phyloP scores from a whole-genome alignment of 1,284 basidiomycete species.

The Ustilago sp. region DNA sequence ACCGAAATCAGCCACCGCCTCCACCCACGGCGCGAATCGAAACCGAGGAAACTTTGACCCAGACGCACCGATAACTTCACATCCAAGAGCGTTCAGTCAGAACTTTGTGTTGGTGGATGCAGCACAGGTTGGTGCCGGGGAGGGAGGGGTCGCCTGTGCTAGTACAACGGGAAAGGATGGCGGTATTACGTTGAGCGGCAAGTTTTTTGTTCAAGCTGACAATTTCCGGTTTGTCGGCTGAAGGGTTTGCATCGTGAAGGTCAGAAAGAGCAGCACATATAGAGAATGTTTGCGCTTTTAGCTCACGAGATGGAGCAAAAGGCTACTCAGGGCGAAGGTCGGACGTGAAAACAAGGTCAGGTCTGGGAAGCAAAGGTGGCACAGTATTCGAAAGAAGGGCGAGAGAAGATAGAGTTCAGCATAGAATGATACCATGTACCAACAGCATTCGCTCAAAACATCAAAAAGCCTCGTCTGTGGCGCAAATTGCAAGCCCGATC shows the following conservation, averaged over 20 bases:
- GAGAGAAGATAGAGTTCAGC: too few relatives aligned
- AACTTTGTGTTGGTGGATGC: slow-evolving; percentile 61
- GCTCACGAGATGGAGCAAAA: neutral
- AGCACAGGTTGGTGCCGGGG: slow-evolving; percentile 10
- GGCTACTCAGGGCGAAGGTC: too few relatives aligned
- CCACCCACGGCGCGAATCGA: slow-evolving; percentile 40
- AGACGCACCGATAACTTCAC: slow-evolving; percentile 56
- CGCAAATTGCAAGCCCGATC: too few relatives aligned
- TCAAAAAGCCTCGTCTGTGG: too few relatives aligned
- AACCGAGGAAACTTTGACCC: slow-evolving; percentile 50
- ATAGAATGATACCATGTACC: too few relatives aligned
- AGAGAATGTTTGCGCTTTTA: too few relatives aligned
- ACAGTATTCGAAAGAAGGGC: too few relatives aligned
- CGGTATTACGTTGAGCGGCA: slow-evolving; percentile 35
- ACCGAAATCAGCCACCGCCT: slow-evolving; percentile 51
- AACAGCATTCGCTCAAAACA: too few relatives aligned
- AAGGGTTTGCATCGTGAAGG: neutral
- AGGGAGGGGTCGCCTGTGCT: slow-evolving; percentile 34
- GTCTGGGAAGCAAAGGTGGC: too few relatives aligned
- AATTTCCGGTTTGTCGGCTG: slow-evolving; percentile 63
- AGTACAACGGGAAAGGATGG: slow-evolving; percentile 39
- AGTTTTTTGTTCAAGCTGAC: slow-evolving; percentile 64
- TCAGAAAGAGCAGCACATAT: neutral
- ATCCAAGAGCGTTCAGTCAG: slow-evolving; percentile 60
- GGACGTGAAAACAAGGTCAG: too few relatives aligned